Percentiles rank a stretch among this genome's conserved stretches.
These are phyloP conservation scores for Chaetomiaceae sp. DNA, from an alignment of 2,329 filamentous ascomycete genomes.

Conservation along the genomic window DNA sequence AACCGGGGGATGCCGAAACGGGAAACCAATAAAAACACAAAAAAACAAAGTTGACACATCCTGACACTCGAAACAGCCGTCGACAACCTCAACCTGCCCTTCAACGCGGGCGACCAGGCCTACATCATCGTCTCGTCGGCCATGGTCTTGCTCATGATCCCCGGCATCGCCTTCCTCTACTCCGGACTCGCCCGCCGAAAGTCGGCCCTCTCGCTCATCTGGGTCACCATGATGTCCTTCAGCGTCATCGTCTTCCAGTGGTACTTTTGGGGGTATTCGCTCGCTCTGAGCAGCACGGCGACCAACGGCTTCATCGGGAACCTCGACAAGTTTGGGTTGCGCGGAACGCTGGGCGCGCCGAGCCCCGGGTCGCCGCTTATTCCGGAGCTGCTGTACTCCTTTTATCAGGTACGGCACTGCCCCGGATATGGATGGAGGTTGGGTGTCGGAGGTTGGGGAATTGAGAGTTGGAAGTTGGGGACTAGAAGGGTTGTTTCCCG, in stretches of 20 bases:
- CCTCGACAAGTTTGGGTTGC: conserved; percentile 81
- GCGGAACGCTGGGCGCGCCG: conserved; percentile 76
- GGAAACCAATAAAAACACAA: not conserved
- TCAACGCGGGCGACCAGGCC: conserved; percentile 82
- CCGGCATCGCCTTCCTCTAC: conserved; percentile 95
- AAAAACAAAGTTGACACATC: not conserved
- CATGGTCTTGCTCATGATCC: conserved; percentile 96
- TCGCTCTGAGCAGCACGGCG: conserved; percentile 79
- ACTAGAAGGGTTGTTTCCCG: too few relatives aligned
- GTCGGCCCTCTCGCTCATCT: conserved; percentile 94
- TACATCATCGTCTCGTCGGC: conserved; percentile 86
- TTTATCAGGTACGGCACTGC: conserved; percentile 77
- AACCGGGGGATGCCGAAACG: not conserved
- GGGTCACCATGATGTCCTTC: conserved; percentile 92
- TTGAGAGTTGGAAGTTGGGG: too few relatives aligned
- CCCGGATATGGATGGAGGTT: too few relatives aligned
- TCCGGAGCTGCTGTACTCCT: conserved; percentile 84
- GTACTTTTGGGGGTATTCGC: conserved; percentile 99
- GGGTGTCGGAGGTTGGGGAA: too few relatives aligned
- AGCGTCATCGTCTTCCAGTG: conserved; percentile 94
- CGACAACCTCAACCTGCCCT: conserved; percentile 96
- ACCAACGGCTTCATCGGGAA: conserved; percentile 91
- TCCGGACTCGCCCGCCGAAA: conserved; percentile 96
- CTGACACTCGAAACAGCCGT: conserved; percentile 49
- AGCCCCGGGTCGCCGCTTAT: conserved; percentile 84